These are phyloP conservation scores for Ogataea trehaloabstinens DNA, from an alignment of 805 yeast genomes.

Conservation along the genomic window DNA sequence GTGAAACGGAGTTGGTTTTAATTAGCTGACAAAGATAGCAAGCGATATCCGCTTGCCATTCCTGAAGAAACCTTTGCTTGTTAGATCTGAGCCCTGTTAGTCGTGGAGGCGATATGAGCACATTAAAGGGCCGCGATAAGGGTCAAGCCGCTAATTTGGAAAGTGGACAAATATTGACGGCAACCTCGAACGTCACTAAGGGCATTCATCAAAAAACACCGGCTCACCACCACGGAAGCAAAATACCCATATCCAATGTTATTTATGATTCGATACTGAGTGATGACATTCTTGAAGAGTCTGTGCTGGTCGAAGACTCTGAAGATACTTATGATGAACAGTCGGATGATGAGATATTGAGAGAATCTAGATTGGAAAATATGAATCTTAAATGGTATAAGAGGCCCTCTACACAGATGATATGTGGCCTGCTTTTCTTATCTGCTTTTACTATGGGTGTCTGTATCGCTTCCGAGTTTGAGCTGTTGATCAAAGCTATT, in stretches of 20 bases:
- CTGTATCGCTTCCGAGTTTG: constrained; percentile 37
- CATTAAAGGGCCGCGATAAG: too few relatives aligned
- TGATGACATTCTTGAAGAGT: constrained; percentile 39
- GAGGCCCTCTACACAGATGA: constrained; percentile 55
- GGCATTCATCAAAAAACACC: too few relatives aligned
- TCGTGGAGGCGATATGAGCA: too few relatives aligned
- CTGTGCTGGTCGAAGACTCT: constrained; percentile 30
- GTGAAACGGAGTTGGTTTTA: too few relatives aligned
- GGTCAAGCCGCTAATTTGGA: too few relatives aligned
- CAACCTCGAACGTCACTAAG: too few relatives aligned
- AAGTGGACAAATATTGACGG: too few relatives aligned
- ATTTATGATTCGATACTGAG: constrained; percentile 11
- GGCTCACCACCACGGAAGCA: too few relatives aligned
- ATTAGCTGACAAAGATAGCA: too few relatives aligned
- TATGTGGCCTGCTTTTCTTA: constrained; percentile 42
- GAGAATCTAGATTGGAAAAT: constrained; percentile 43
- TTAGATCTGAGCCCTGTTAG: too few relatives aligned
- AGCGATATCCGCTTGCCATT: too few relatives aligned
- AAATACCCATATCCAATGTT: constrained; percentile 5
- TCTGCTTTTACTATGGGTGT: constrained; percentile 41
- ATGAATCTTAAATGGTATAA: constrained; percentile 47
- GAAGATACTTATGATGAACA: constrained; percentile 32
- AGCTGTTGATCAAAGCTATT: constrained; percentile 37
- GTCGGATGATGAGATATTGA: constrained; percentile 44
- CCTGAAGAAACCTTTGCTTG: too few relatives aligned